Conservation (phyloP, 257 asterid species). For the Linderniella brevidens region DNA sequence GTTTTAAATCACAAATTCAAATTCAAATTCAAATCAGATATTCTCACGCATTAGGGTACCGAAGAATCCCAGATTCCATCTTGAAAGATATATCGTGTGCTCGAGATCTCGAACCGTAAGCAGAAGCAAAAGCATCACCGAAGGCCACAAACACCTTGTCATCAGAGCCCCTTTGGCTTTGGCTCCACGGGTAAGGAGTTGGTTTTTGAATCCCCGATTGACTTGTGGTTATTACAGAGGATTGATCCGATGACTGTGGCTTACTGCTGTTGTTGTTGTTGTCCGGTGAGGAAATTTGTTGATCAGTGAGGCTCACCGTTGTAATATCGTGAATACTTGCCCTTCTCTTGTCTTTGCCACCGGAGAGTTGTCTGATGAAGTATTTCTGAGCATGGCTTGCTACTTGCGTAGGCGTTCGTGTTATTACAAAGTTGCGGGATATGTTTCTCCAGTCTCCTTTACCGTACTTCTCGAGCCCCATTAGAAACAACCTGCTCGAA, state of each 20-base stretch:
- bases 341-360: slow-evolving; percentile 81
- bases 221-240: slow-evolving; percentile 6
- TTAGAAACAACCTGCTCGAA: slow-evolving; percentile 51
- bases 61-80: no score
- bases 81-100: no score
- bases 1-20: no score
- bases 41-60: no score
- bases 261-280: slow-evolving; percentile 21
- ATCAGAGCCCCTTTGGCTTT: no score
- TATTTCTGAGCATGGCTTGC: slow-evolving; percentile 98
- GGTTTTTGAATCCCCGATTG: no score
- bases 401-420: slow-evolving; percentile 92
- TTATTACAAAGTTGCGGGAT: slow-evolving; percentile 67
- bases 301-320: slow-evolving; percentile 46
- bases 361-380: slow-evolving; percentile 76
- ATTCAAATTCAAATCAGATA: no score
- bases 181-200: no score
- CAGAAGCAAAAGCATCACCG: no score
- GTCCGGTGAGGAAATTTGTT: slow-evolving; percentile 38
- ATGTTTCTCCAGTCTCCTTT: slow-evolving; percentile 98
- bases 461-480: slow-evolving; percentile 93
- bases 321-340: slow-evolving; percentile 97
- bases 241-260: slow-evolving; percentile 25
- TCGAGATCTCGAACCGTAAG: no score
- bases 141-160: no score